These are phyloP conservation scores for Podaxis mareebaensis DNA, from an alignment of 768 basidiomycete genomes.

Conservation along the genomic window DNA sequence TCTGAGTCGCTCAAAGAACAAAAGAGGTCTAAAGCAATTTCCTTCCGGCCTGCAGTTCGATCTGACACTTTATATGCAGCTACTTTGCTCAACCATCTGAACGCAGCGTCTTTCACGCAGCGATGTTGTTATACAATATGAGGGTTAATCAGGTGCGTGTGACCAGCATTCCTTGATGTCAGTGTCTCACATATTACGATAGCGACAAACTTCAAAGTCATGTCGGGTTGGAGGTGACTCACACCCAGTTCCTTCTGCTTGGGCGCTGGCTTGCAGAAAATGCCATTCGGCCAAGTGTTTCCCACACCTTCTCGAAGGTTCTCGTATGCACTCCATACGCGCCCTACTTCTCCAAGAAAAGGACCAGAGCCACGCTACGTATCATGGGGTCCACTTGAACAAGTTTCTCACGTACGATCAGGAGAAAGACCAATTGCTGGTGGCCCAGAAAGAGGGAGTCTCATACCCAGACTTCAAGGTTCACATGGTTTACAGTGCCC, in stretches of 20 bases:
- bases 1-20: conserved; percentile 4
- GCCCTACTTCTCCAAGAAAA: conserved; percentile 30
- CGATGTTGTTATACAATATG: conserved; percentile 1
- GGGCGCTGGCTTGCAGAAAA: conserved; percentile 35
- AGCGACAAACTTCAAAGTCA: conserved; percentile 2
- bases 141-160: conserved; percentile 1
- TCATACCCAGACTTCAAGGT: conserved; percentile 29
- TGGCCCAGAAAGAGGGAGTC: conserved; percentile 32
- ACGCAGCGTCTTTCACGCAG: conserved; percentile 11
- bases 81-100: neutral
- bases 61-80: neutral
- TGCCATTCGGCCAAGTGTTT: conserved; percentile 44
- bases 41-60: neutral
- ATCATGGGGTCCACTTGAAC: conserved; percentile 28
- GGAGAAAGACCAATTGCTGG: conserved; percentile 18
- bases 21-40: neutral
- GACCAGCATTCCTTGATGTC: neutral
- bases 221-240: conserved; percentile 4
- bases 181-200: neutral
- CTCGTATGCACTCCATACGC: conserved; percentile 39
- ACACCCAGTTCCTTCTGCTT: conserved; percentile 15
- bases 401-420: conserved; percentile 20
- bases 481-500: conserved; percentile 48
- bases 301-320: conserved; percentile 32
- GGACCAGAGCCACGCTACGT: conserved; percentile 29